Evolutionary conservation across 2,329 filamentous ascomycete species (phyloP).

Genomic region (Exutisphaerella laricina): DNA sequence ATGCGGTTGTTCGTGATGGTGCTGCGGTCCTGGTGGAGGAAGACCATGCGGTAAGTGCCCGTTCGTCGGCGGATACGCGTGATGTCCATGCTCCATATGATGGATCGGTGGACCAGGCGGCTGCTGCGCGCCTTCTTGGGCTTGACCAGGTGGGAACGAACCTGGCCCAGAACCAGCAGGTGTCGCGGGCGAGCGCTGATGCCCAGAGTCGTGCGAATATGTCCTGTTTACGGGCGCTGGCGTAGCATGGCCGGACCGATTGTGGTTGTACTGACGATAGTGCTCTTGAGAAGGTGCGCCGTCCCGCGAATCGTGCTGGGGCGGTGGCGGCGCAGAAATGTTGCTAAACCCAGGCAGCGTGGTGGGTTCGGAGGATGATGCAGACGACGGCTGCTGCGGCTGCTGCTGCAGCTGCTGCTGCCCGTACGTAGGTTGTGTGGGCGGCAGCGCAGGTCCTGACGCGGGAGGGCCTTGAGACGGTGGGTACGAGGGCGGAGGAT

Average conservation of each 20-base stretch:
- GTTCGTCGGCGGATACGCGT: constrained; percentile 28
- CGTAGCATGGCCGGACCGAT: constrained; percentile 33
- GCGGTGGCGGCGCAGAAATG: constrained; percentile 19
- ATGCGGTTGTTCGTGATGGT: constrained; percentile 24
- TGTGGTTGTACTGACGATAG: constrained; percentile 29
- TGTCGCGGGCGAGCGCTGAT: constrained; percentile 32
- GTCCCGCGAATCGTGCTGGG: constrained; percentile 26
- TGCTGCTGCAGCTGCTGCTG: constrained; percentile 8
- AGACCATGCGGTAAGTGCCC: constrained; percentile 24
- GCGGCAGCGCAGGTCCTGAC: constrained; percentile 22
- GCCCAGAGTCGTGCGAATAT: constrained; percentile 31
- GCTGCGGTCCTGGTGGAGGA: constrained; percentile 19
- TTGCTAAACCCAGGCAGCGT: constrained; percentile 27
- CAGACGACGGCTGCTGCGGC: constrained; percentile 12
- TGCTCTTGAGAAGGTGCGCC: constrained; percentile 15
- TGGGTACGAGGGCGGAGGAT: constrained; percentile 9
- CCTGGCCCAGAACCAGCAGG: constrained; percentile 25
- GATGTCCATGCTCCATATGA: constrained; percentile 30
- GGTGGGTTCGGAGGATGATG: constrained; percentile 22
- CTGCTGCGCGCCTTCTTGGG: constrained; percentile 23
- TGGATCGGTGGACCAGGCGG: constrained; percentile 19
- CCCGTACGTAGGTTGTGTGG: constrained; percentile 22
- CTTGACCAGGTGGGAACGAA: constrained; percentile 14
- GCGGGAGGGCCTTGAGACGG: constrained; percentile 8
- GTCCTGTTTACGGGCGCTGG: constrained; percentile 31